phyloP scores from a whole-genome alignment of 1,139 yeast genomes.

The Yamadazyma songkhlaensis region DNA sequence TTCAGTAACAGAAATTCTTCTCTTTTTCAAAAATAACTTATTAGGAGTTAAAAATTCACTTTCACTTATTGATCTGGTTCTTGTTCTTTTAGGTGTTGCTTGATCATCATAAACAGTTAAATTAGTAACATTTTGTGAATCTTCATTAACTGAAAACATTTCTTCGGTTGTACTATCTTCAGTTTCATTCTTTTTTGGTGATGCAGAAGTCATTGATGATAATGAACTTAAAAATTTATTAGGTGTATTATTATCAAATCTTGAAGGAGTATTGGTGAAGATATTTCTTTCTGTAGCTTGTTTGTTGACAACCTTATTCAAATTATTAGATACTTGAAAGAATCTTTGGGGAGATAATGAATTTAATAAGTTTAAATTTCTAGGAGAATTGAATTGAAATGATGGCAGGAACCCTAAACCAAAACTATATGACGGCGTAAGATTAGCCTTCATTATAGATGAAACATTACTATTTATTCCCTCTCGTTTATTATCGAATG shows the following conservation, averaged over 20 bases:
- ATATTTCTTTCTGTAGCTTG: slow-evolving; percentile 10
- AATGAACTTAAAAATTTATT: slow-evolving; percentile 21
- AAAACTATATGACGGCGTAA: slow-evolving; percentile 28
- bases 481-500: slow-evolving; percentile 4
- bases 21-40: slow-evolving; percentile 9
- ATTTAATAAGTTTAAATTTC: slow-evolving; percentile 20
- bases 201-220: slow-evolving; percentile 10
- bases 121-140: slow-evolving; percentile 22
- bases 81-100: slow-evolving; percentile 8
- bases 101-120: slow-evolving; percentile 27
- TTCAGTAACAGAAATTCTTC: slow-evolving; percentile 17
- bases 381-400: slow-evolving; percentile 39
- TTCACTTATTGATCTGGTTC: slow-evolving; percentile 3
- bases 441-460: slow-evolving; percentile 1
- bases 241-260: slow-evolving; percentile 8
- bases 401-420: slow-evolving; percentile 47
- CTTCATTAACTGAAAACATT: slow-evolving; percentile 33
- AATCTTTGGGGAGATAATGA: slow-evolving; percentile 39
- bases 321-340: slow-evolving; percentile 24
- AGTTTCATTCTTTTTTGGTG: slow-evolving; percentile 4
- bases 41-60: slow-evolving; percentile 33
- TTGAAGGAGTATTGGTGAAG: slow-evolving; percentile 22
- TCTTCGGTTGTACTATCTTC: slow-evolving; percentile 13
- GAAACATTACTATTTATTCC: slow-evolving; percentile 1
- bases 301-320: slow-evolving; percentile 14